phyloP scores from a whole-genome alignment of 2,329 filamentous ascomycete genomes.

The Clarireedia paspali region DNA sequence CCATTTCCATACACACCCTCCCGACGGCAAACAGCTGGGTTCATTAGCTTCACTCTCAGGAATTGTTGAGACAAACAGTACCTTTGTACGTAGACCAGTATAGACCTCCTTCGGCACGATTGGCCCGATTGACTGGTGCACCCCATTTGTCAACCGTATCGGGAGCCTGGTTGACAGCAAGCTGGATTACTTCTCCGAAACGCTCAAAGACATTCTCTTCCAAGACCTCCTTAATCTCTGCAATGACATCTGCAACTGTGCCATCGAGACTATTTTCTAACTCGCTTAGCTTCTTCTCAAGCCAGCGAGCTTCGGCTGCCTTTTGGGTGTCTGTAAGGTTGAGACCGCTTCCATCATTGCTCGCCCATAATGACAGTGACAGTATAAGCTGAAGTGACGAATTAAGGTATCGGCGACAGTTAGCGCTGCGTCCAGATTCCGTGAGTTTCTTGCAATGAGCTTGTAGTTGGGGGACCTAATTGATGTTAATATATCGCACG shows the following conservation, averaged over 20 bases:
- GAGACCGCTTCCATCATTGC: slow-evolving; percentile 34
- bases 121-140: slow-evolving; percentile 26
- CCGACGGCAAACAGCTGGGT: slow-evolving; percentile 41
- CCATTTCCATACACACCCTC: slow-evolving; percentile 38
- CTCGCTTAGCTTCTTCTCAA: slow-evolving; percentile 33
- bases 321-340: slow-evolving; percentile 35
- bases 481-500: not conserved
- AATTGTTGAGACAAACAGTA: not conserved
- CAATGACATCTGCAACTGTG: slow-evolving; percentile 32
- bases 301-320: slow-evolving; percentile 31
- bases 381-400: slow-evolving; percentile 42
- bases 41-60: not conserved
- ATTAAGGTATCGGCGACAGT: slow-evolving; percentile 43
- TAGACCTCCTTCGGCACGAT: slow-evolving; percentile 38
- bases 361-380: slow-evolving; percentile 44
- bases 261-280: slow-evolving; percentile 36
- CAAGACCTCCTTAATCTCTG: slow-evolving; percentile 34
- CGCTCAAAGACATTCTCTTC: slow-evolving; percentile 39
- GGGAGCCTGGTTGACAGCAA: slow-evolving; percentile 32
- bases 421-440: slow-evolving; percentile 37
- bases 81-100: slow-evolving; percentile 44
- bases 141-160: slow-evolving; percentile 35
- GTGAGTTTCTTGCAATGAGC: slow-evolving; percentile 52
- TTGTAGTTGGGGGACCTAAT: slow-evolving; percentile 16
- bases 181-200: slow-evolving; percentile 32